Percentiles rank a stretch among this genome's conserved stretches.
These are phyloP conservation scores for Tricladium varicosporioides DNA, from an alignment of 2,329 filamentous ascomycete species.

Conservation along the genomic window DNA sequence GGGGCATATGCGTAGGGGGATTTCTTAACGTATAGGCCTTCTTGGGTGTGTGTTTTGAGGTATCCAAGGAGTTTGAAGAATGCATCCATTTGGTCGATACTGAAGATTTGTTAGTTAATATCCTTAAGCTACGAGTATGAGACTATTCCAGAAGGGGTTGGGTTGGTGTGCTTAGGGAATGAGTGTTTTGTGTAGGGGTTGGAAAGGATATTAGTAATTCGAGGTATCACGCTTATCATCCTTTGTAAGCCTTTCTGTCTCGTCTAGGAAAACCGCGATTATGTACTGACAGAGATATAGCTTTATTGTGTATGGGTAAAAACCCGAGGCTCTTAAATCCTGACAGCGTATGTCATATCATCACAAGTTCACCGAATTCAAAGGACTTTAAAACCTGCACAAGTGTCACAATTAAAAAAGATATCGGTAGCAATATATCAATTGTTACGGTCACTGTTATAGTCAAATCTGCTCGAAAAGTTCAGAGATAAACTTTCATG, in stretches of 20 bases:
- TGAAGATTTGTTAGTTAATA: neutral
- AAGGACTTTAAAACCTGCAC: too few species aligned
- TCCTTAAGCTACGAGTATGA: constrained; percentile 8
- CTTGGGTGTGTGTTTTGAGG: constrained; percentile 18
- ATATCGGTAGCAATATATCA: too few species aligned
- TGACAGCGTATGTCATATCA: too few species aligned
- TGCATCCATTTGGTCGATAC: neutral
- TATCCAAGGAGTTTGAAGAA: constrained; percentile 16
- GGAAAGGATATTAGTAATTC: constrained; percentile 36
- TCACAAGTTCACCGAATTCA: too few species aligned
- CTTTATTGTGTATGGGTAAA: constrained; percentile 5
- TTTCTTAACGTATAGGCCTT: constrained; percentile 22
- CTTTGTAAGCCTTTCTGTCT: neutral
- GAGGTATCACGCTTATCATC: constrained; percentile 27
- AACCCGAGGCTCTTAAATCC: neutral
- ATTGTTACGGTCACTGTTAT: too few species aligned
- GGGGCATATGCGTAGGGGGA: constrained; percentile 19
- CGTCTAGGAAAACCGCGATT: neutral
- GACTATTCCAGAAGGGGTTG: constrained; percentile 37
- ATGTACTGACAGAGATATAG: neutral
- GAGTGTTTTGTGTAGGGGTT: constrained; percentile 35
- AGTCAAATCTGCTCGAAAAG: too few species aligned
- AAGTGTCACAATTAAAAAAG: too few species aligned
- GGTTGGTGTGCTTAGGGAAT: constrained; percentile 36
- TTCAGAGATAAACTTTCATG: too few species aligned